Evolutionary conservation across 2,329 filamentous ascomycete species (phyloP), one percentile per base, ranked within the genome.

Genomic region (Nemania sp.): DNA sequence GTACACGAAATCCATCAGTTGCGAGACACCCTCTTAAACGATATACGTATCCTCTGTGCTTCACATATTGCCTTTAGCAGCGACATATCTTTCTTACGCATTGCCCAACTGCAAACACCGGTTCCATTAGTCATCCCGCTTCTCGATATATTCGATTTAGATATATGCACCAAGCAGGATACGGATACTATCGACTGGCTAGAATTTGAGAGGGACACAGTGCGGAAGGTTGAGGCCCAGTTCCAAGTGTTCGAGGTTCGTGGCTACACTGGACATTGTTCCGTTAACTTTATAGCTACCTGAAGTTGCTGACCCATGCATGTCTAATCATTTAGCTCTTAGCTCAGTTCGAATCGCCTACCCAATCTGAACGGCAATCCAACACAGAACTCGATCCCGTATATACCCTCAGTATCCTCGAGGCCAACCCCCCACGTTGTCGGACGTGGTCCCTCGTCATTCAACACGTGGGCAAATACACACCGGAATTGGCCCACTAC

Each of bases 11-110:
- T 56, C 38, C 61, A 15, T 3, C 52, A 51, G 43, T 32, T 63
- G 32, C 61, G 29, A 8, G n/a, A 41, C 13, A 41, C 52, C 38
- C 41, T 63, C 26, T 56, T 56, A 8, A 24, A 56, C 10, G 43
- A 63, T 56, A 56, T 63, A 56, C 3, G 32, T 41, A 56, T 56
- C 27, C 61, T 63, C 26, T 63, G 41, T 22, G 51, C 60, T n/a
- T 55, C 51, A 18, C 60, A 20, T 20, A 55, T 62, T 26, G 60
- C 60, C 26, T 47, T 62, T 7, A 55, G 7, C 22, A 47, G 49
- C 24, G 60, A 62, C 27, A 27, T 55, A 11, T 2, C 26, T 29
- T 24, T 35, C 26, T 56, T 62, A 26, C 38, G 26, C 13, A n/a
- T 56, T 18, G n/a, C 22, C 10, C 22, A 55, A 1, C 32, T 2